A percentile compares a stretch with the other conserved stretches of the same genome.
Evolutionary conservation across 345 rosid species (phyloP).

Genomic region (Ceriops decandra): DNA sequence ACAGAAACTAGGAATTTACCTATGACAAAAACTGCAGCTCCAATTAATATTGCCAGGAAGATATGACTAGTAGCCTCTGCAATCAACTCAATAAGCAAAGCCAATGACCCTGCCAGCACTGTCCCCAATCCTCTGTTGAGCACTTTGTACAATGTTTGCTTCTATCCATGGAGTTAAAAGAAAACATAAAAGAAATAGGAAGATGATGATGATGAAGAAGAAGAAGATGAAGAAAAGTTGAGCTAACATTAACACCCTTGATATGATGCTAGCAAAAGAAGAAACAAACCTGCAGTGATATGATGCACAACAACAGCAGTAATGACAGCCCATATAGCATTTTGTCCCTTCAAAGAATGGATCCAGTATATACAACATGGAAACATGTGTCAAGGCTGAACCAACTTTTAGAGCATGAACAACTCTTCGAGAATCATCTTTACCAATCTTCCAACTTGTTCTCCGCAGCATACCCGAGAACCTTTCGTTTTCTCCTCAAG

Average conservation of each 20-base stretch:
- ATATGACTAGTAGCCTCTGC: conserved; percentile 46
- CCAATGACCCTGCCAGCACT: conserved; percentile 65
- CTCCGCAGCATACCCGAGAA: conserved; percentile 25
- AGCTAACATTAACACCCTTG: too few species aligned
- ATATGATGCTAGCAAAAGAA: background rate
- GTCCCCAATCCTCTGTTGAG: conserved; percentile 84
- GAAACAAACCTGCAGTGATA: conserved; percentile 55
- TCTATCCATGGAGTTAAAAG: conserved; percentile 29
- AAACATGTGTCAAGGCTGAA: conserved; percentile 55
- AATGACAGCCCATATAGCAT: conserved; percentile 80
- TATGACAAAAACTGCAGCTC: conserved; percentile 57
- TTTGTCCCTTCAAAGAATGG: conserved; percentile 52
- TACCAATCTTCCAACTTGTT: conserved; percentile 46
- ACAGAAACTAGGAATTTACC: conserved; percentile 35
- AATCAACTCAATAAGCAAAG: conserved; percentile 59
- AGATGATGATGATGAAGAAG: background rate
- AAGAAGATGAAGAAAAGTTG: background rate
- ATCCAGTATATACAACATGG: conserved; percentile 52
- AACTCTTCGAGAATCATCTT: conserved; percentile 67
- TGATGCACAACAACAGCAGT: conserved; percentile 88
- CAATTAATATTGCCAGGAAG: conserved; percentile 67
- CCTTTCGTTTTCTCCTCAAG: conserved; percentile 33
- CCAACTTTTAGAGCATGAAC: conserved; percentile 83
- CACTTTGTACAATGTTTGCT: conserved; percentile 83
- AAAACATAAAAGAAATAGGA: background rate